A percentile compares a stretch with the other conserved stretches of the same genome.
Conservation (phyloP, 2,329 filamentous ascomycete genomes). For the Zymoseptoria pseudotritici region DNA sequence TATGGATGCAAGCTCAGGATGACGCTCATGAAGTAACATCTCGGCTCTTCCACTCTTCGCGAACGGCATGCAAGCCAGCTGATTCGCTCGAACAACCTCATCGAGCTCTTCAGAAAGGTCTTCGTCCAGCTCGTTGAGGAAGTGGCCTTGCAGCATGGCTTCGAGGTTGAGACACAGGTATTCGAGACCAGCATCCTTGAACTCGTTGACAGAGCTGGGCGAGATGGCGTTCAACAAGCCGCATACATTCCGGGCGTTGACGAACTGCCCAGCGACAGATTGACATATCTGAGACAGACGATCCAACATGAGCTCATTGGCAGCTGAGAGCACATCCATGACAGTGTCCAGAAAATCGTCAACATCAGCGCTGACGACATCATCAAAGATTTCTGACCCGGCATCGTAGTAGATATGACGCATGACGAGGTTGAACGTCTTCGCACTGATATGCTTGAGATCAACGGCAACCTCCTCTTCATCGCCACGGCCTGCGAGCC, state of each 20-base stretch:
- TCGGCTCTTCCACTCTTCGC: slow-evolving; percentile 69
- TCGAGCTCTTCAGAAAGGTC: slow-evolving; percentile 78
- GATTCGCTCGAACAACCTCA: slow-evolving; percentile 70
- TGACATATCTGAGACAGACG: slow-evolving; percentile 86
- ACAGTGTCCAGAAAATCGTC: slow-evolving; percentile 86
- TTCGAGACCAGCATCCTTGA: slow-evolving; percentile 81
- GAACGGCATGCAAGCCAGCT: slow-evolving; percentile 68
- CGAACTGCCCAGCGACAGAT: slow-evolving; percentile 69
- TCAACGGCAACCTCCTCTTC: slow-evolving; percentile 64
- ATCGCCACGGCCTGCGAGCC: slow-evolving; percentile 49
- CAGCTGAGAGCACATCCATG: slow-evolving; percentile 80
- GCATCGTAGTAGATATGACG: slow-evolving; percentile 76
- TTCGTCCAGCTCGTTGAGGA: slow-evolving; percentile 77
- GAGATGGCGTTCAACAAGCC: slow-evolving; percentile 79
- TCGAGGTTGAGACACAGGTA: slow-evolving; percentile 91
- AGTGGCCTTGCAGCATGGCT: slow-evolving; percentile 77
- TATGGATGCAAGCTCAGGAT: slow-evolving; percentile 56
- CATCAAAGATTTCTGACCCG: slow-evolving; percentile 73
- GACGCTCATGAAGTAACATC: slow-evolving; percentile 53
- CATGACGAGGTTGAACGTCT: slow-evolving; percentile 71
- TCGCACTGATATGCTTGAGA: slow-evolving; percentile 67
- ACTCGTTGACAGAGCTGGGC: slow-evolving; percentile 71
- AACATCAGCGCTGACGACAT: slow-evolving; percentile 59
- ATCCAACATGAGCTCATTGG: slow-evolving; percentile 94
- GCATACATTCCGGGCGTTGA: slow-evolving; percentile 79